A percentile compares a stretch with the other conserved stretches of the same genome.
These are phyloP conservation scores for Yamadazyma olivae DNA, from an alignment of 805 yeast species.

Conservation along the genomic window DNA sequence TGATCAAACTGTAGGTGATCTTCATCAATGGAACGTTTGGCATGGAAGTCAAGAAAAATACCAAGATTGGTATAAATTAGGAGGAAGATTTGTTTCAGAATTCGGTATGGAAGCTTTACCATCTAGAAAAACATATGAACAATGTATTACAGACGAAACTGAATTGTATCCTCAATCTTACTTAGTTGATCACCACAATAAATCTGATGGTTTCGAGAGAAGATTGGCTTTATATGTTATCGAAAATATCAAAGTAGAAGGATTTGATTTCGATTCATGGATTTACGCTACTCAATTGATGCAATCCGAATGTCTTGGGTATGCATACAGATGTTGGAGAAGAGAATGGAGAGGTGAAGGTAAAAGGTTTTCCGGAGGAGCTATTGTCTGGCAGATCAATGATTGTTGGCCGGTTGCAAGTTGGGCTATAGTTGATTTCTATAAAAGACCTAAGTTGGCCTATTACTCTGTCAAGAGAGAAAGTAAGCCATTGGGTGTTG, in stretches of 20 bases:
- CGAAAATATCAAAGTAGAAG: conserved; percentile 38
- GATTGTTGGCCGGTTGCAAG: conserved; percentile 53
- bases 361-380: conserved; percentile 33
- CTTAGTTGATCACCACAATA: conserved; percentile 45
- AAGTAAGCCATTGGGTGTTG: conserved; percentile 27
- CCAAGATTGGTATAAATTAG: conserved; percentile 45
- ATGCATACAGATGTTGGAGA: conserved; percentile 47
- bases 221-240: conserved; percentile 42
- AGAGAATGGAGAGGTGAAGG: conserved; percentile 42
- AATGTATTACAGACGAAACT: conserved; percentile 31
- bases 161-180: conserved; percentile 45
- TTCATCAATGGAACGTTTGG: conserved; percentile 59
- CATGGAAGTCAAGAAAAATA: conserved; percentile 45
- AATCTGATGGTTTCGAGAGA: conserved; percentile 45
- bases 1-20: conserved; percentile 39
- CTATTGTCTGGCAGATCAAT: conserved; percentile 52
- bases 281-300: conserved; percentile 45
- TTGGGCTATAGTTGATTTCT: conserved; percentile 49
- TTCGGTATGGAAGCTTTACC: conserved; percentile 55
- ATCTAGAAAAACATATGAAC: conserved; percentile 28
- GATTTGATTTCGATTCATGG: conserved; percentile 29
- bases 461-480: conserved; percentile 48
- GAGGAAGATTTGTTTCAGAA: conserved; percentile 50
- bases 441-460: conserved; percentile 41
- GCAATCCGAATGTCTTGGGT: conserved; percentile 49